phyloP scores from a whole-genome alignment of 208 protist species.

The Novymonas esmeraldas region DNA sequence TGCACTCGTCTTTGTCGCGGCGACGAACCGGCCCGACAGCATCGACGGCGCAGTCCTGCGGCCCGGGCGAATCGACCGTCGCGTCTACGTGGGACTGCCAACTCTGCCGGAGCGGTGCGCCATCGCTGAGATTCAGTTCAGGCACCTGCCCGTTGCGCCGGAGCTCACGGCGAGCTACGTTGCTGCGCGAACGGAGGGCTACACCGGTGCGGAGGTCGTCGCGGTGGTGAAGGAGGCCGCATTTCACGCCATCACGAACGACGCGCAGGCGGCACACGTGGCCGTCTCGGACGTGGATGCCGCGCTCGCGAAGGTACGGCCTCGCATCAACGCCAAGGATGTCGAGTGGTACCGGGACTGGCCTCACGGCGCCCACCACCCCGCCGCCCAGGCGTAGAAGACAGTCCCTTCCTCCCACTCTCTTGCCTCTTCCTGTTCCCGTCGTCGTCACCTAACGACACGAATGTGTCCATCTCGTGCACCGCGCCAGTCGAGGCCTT shows the following conservation, averaged over 20 bases:
- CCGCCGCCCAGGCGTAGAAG: no score
- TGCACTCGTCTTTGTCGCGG: conserved; percentile 95
- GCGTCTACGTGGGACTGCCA: conserved; percentile 94
- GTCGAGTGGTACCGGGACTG: conserved; percentile 73
- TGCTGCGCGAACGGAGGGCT: conserved; percentile 72
- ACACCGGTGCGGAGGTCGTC: conserved; percentile 94
- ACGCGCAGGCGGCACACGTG: conserved; percentile 48
- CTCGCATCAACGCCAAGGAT: conserved; percentile 48
- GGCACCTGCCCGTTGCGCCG: conserved; percentile 48
- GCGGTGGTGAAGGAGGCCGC: conserved; percentile 92
- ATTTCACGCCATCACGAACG: conserved; percentile 78
- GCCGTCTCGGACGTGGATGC: conserved; percentile 49
- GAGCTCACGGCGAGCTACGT: conserved; percentile 67
- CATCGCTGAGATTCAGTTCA: conserved; percentile 89
- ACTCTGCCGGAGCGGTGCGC: conserved; percentile 61
- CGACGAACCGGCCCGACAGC: conserved; percentile 92
- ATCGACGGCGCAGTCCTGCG: conserved; percentile 93
- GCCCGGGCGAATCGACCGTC: conserved; percentile 91
- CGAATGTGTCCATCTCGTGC: no score
- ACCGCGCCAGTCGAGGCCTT: no score
- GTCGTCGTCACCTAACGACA: no score
- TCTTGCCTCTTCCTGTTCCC: no score
- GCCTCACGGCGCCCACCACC: conserved; percentile 12
- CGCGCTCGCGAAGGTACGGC: conserved; percentile 62
- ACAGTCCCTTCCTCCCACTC: no score